A percentile compares a stretch with the other conserved stretches of the same genome.
These are phyloP conservation scores for Polymyxa betae DNA, from an alignment of 208 protist species.

Conservation along the genomic window DNA sequence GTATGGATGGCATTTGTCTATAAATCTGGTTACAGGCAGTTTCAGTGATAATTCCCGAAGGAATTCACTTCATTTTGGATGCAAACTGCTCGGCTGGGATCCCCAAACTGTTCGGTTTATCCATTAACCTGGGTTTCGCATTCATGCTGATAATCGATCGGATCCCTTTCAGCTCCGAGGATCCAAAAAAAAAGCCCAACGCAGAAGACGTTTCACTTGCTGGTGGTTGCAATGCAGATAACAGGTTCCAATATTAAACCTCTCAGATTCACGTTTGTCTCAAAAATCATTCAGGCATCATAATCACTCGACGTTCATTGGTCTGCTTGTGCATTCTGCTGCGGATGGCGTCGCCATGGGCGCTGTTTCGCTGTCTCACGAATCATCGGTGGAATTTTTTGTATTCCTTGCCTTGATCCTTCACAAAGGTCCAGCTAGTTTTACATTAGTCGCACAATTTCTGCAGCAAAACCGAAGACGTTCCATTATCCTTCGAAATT, in stretches of 20 bases:
- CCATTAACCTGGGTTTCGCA: neutral
- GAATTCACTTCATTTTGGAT: neutral
- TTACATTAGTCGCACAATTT: neutral
- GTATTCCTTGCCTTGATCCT: slow-evolving; percentile 11
- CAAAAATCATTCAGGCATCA: neutral
- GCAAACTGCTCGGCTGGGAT: neutral
- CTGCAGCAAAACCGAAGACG: neutral
- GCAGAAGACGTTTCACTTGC: neutral
- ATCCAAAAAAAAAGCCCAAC: neutral
- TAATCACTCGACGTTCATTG: neutral
- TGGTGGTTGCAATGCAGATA: neutral
- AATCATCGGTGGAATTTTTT: slow-evolving; percentile 14
- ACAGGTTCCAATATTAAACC: neutral
- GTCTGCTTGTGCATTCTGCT: slow-evolving; percentile 44
- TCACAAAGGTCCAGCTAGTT: slow-evolving; percentile 29
- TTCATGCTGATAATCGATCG: slow-evolving; percentile 37
- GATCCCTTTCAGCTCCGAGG: neutral
- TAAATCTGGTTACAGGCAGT: neutral
- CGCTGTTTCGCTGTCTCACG: slow-evolving; percentile 4
- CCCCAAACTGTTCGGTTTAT: neutral
- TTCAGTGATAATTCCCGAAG: slow-evolving; percentile 28
- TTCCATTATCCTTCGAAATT: neutral
- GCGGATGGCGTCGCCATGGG: slow-evolving; percentile 34
- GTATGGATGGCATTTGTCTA: neutral
- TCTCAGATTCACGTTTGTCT: neutral